Percentiles rank a stretch among this genome's conserved stretches.
Conservation (phyloP, 768 basidiomycete species). For the Agaricus sinodeliciosus region DNA sequence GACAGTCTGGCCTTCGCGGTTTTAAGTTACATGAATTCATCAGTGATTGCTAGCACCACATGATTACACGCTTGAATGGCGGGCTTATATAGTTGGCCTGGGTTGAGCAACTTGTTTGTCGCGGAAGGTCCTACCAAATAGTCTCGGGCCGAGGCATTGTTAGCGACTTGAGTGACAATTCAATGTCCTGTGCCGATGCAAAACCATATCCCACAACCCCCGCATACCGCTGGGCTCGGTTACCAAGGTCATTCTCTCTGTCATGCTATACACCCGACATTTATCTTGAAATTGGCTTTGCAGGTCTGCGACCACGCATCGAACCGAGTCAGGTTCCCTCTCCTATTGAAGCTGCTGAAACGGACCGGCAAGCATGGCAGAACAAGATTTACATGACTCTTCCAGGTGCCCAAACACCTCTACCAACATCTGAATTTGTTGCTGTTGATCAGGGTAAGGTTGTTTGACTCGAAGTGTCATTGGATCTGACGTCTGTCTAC, state of each 20-base stretch:
- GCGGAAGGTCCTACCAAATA: background rate
- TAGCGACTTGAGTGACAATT: background rate
- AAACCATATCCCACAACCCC: slow-evolving; percentile 60
- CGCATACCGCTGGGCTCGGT: slow-evolving; percentile 55
- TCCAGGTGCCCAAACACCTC: slow-evolving; percentile 58
- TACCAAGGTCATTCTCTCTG: slow-evolving; percentile 35
- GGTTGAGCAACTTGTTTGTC: background rate
- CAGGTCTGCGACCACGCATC: slow-evolving; percentile 76
- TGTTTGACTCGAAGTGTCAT: background rate
- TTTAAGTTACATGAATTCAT: no score
- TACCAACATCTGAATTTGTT: slow-evolving; percentile 81
- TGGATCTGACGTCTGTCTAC: slow-evolving; percentile 3
- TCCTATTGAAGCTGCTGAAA: slow-evolving; percentile 70
- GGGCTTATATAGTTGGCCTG: no score
- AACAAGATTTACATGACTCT: slow-evolving; percentile 56
- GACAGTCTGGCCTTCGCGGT: no score
- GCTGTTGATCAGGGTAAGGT: slow-evolving; percentile 81
- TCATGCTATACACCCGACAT: background rate
- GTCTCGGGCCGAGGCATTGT: background rate
- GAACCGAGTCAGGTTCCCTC: slow-evolving; percentile 92
- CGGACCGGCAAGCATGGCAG: slow-evolving; percentile 77
- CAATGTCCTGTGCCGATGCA: slow-evolving; percentile 6
- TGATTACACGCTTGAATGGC: no score
- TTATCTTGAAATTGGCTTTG: slow-evolving; percentile 3
- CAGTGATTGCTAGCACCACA: no score